Evolutionary conservation across 331 rosid species (phyloP).

Genomic region (Erythrophleum ivorense): DNA sequence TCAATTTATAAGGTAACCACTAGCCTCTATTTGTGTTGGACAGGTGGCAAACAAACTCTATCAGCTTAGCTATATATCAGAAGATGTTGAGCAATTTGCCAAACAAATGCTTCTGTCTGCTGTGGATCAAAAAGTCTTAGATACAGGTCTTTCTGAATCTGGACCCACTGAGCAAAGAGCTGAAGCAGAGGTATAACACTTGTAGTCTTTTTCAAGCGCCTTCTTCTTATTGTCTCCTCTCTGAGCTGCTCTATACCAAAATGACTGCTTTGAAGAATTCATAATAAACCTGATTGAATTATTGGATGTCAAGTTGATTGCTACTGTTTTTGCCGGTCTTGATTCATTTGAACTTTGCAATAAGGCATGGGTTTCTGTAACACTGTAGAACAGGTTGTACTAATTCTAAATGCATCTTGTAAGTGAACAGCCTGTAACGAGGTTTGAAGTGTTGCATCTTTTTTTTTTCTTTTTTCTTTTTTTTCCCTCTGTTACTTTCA

Average conservation of each 20-base stretch:
- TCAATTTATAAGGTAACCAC: constrained; percentile 5
- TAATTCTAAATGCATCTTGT: background rate
- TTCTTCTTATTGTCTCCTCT: background rate
- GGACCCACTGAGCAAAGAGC: constrained; percentile 57
- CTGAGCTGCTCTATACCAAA: constrained; percentile 21
- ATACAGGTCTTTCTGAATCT: constrained; percentile 56
- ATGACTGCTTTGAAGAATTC: constrained; percentile 31
- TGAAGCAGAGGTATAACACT: constrained; percentile 53
- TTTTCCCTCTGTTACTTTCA: background rate
- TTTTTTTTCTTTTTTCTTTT: too few relatives aligned
- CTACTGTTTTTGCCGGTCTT: background rate
- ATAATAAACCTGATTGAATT: background rate
- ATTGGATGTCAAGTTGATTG: background rate
- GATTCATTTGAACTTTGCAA: background rate
- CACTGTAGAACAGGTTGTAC: background rate
- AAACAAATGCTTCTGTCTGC: constrained; percentile 79
- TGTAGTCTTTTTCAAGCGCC: constrained; percentile 23
- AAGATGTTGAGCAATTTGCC: constrained; percentile 79
- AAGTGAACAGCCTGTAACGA: background rate
- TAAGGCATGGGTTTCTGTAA: background rate
- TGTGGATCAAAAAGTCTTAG: constrained; percentile 57
- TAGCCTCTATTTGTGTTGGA: constrained; percentile 32
- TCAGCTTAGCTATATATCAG: constrained; percentile 81
- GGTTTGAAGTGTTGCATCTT: background rate
- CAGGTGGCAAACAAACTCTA: constrained; percentile 98